A percentile compares a stretch with the other conserved stretches of the same genome.
Conservation (phyloP, 225 moss, liverwort and hornwort genomes). For the Lunularia cruciata region DNA sequence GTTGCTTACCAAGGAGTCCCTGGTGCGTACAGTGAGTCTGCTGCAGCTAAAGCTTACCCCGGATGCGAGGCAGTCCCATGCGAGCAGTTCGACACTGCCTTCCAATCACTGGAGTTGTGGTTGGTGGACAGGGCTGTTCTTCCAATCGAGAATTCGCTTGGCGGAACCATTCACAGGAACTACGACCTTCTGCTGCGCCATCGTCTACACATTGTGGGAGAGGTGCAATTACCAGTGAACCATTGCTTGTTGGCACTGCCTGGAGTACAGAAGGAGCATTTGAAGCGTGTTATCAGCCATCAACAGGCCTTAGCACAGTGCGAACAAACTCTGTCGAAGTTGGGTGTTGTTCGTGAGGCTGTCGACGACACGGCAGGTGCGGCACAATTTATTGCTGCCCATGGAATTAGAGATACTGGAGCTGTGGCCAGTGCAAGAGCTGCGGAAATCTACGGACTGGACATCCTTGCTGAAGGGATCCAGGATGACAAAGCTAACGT, state of each 20-base stretch:
- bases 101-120: constrained; percentile 85
- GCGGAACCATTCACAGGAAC: constrained; percentile 82
- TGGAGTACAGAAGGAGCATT: constrained; percentile 73
- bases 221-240: constrained; percentile 80
- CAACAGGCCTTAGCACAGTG: constrained; percentile 74
- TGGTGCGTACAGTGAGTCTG: constrained; percentile 82
- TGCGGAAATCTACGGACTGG: constrained; percentile 76
- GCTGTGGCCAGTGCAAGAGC: constrained; percentile 79
- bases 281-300: constrained; percentile 79
- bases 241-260: constrained; percentile 73
- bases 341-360: constrained; percentile 73
- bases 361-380: constrained; percentile 88
- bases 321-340: constrained; percentile 71
- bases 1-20: constrained; percentile 94
- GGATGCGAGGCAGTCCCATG: constrained; percentile 85
- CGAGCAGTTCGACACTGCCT: constrained; percentile 83
- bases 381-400: constrained; percentile 75
- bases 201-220: constrained; percentile 80
- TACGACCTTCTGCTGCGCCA: constrained; percentile 81
- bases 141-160: constrained; percentile 75
- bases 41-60: constrained; percentile 80
- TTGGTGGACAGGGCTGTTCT: constrained; percentile 85
- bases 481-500: constrained; percentile 84
- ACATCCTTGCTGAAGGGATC: constrained; percentile 71
- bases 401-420: constrained; percentile 66